Conservation (phyloP, 140 eudicot genomes). For the Senecio squalidus region DNA sequence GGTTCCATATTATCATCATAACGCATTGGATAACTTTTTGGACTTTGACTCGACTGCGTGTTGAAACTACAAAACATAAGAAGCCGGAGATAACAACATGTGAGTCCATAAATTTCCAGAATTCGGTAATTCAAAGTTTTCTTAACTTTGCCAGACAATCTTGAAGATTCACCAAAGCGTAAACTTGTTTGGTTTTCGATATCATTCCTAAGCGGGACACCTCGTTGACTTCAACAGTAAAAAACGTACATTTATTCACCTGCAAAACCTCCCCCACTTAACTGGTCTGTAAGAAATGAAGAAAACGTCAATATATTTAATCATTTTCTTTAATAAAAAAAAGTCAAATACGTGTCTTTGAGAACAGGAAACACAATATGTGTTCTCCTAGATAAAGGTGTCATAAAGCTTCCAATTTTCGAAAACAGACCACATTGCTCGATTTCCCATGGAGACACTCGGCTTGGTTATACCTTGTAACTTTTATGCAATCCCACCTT, state of each 20-base stretch:
- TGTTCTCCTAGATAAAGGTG: conserved; percentile 57
- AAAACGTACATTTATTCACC: conserved; percentile 94
- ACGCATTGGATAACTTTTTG: conserved; percentile 21
- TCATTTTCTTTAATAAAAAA: not conserved
- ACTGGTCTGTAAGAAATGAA: conserved; percentile 38
- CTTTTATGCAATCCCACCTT: conserved; percentile 77
- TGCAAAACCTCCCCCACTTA: conserved; percentile 89
- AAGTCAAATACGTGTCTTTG: conserved; percentile 24
- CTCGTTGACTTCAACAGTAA: conserved; percentile 15
- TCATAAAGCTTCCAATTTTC: conserved; percentile 38
- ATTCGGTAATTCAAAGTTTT: conserved; percentile 44
- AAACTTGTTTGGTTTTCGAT: conserved; percentile 25
- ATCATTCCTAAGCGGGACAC: conserved; percentile 17
- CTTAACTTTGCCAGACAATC: conserved; percentile 99
- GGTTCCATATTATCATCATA: conserved; percentile 16
- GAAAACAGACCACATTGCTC: conserved; percentile 67
- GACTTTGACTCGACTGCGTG: conserved; percentile 33
- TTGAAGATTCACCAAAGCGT: conserved; percentile 45
- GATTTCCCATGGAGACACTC: conserved; percentile 98
- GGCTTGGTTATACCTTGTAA: conserved; percentile 36
- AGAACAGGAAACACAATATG: conserved; percentile 50
- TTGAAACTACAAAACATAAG: conserved; percentile 58
- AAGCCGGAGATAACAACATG: conserved; percentile 31
- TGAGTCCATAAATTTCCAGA: conserved; percentile 15
- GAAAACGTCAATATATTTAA: not conserved